Conservation (phyloP, 768 basidiomycete species). For the Pleurotus citrinopileatus region DNA sequence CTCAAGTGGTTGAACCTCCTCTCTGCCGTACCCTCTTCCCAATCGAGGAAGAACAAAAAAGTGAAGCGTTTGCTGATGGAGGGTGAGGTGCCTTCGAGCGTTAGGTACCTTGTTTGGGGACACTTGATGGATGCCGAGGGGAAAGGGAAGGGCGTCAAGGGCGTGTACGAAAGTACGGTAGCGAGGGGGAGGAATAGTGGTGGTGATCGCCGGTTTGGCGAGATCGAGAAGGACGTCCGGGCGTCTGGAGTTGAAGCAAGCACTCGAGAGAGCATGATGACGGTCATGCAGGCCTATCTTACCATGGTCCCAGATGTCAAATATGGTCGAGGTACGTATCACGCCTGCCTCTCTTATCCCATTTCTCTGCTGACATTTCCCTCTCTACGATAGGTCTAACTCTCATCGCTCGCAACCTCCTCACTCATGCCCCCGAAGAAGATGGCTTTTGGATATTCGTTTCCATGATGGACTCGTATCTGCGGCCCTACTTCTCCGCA, state of each 20-base stretch:
- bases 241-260: constrained; percentile 54
- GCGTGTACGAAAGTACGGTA: constrained; percentile 64
- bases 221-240: constrained; percentile 60
- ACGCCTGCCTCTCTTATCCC: not conserved
- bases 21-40: constrained; percentile 50
- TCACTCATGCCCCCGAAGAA: constrained; percentile 78
- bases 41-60: constrained; percentile 78
- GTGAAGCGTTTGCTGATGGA: constrained; percentile 69
- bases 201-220: constrained; percentile 12
- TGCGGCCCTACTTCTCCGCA: constrained; percentile 74
- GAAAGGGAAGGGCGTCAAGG: constrained; percentile 64
- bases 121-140: constrained; percentile 63
- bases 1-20: constrained; percentile 72
- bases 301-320: constrained; percentile 83
- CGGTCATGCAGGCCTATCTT: constrained; percentile 69
- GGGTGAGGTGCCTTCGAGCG: constrained; percentile 72
- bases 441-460: constrained; percentile 92
- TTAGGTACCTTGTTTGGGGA: constrained; percentile 83
- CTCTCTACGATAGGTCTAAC: constrained; percentile 49
- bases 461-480: constrained; percentile 79
- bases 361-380: not conserved
- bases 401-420: constrained; percentile 58
- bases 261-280: constrained; percentile 52
- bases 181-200: constrained; percentile 46
- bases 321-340: constrained; percentile 55